These are phyloP conservation scores for Oryza longistaminata DNA, from an alignment of 176 grass and related monocot genomes.

Conservation along the genomic window DNA sequence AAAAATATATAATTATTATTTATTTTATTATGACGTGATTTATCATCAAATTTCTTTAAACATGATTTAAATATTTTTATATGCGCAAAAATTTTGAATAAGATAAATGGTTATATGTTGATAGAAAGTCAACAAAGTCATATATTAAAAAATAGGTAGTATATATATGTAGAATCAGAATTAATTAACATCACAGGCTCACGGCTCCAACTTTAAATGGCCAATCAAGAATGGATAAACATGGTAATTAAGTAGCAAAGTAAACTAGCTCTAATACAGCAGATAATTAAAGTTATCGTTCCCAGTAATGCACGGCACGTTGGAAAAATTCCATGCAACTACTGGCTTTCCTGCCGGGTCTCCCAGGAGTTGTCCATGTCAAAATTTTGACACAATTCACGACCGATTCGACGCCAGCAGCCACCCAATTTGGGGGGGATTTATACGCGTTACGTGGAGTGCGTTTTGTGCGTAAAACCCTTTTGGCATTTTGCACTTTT, in stretches of 20 bases:
- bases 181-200: not conserved
- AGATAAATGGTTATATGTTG: too few relatives aligned
- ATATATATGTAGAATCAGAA: not conserved
- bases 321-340: not conserved
- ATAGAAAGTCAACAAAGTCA: too few relatives aligned
- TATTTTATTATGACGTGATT: too few relatives aligned
- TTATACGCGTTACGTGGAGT: not conserved
- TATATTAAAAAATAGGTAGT: too few relatives aligned
- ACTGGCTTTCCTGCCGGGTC: not conserved
- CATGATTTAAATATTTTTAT: too few relatives aligned
- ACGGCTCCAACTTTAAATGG: not conserved
- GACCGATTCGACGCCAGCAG: not conserved
- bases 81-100: too few relatives aligned
- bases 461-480: not conserved
- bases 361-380: conserved; percentile 6
- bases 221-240: conserved; percentile 25
- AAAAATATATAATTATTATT: too few relatives aligned
- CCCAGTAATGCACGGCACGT: not conserved
- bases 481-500: not conserved
- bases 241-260: not conserved
- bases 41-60: too few relatives aligned
- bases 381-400: not conserved
- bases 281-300: not conserved
- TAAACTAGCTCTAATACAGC: not conserved
- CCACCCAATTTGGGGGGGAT: conserved; percentile 27